Evolutionary conservation across 257 asterid genomes (phyloP), one percentile per base, ranked within the genome.

Genomic region (Coffea eugenioides): DNA sequence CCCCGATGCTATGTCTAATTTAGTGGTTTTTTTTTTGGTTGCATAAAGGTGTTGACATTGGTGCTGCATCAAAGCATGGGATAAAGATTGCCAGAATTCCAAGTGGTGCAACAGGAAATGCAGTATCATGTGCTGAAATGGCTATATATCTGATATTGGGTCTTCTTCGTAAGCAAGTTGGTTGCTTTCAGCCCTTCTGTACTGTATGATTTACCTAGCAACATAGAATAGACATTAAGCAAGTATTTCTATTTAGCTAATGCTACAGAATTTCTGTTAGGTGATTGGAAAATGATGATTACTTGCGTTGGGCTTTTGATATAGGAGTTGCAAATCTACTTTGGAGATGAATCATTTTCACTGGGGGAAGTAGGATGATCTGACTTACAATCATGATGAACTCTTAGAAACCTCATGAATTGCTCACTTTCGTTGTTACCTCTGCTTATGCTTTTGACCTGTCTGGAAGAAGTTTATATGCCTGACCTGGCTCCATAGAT

Each of bases 51-150:
- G 88, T 96, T 76, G 98, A 96, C 85, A 82, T 92, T 76, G 83
- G 46, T 84, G 92, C 98, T 90, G 98, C 99, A 23, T 90, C 97
- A 34, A 82, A 82, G 83, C 89, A 91, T 80, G 98, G 97, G 67
- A 92, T 96, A 56, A 94, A 90, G 86, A 98, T 96, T 78, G 99
- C 96, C 52, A 89, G 92, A 85, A 94, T 96, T 83, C 99, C 99
- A 12, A 79, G 99, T 45, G 87, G 85, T 80, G 79, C 73, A 80
- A 91, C 98, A 20, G 99, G 99, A 80, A 96, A 96, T 88, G 98
- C 99, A 66, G 79, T 90, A 77, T 96, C 99, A 69, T 96, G 99
- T 87, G 97, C 99, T 87, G 99, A 95, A 89, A 93, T 93, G 99
- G 90, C 98, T 52, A 90, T 95, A 83, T 95, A 90, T 90, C 86